Evolutionary conservation across 2,329 filamentous ascomycete species (phyloP).

Genomic region (Camillea tinctor): DNA sequence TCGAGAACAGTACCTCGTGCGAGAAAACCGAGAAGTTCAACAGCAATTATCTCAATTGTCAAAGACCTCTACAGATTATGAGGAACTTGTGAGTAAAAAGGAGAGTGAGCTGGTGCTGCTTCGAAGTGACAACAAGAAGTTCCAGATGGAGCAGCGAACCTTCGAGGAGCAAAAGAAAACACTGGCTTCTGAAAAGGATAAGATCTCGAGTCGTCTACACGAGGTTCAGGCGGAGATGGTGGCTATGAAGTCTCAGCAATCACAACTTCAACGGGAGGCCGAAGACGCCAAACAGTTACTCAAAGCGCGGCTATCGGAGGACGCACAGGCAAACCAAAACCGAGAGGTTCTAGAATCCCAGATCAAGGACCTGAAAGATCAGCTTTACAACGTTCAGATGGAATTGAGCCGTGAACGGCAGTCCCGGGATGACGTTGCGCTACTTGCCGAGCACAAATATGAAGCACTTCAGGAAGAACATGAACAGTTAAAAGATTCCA

Average conservation of each 20-base stretch:
- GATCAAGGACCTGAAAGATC: slow-evolving; percentile 79
- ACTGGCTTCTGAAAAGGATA: slow-evolving; percentile 75
- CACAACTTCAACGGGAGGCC: slow-evolving; percentile 83
- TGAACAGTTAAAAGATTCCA: slow-evolving; percentile 83
- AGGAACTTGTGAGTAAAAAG: slow-evolving; percentile 88
- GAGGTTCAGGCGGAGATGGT: slow-evolving; percentile 87
- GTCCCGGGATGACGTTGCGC: slow-evolving; percentile 88
- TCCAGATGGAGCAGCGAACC: slow-evolving; percentile 74
- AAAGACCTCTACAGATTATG: slow-evolving; percentile 89
- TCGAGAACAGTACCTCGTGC: slow-evolving; percentile 71
- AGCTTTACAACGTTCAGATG: slow-evolving; percentile 81
- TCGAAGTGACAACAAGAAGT: slow-evolving; percentile 78
- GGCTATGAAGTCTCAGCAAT: slow-evolving; percentile 79
- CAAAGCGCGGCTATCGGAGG: slow-evolving; percentile 84
- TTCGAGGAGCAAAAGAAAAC: slow-evolving; percentile 77
- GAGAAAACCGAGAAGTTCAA: slow-evolving; percentile 80
- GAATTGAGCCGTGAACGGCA: slow-evolving; percentile 90
- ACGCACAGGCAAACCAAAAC: slow-evolving; percentile 79
- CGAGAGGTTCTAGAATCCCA: slow-evolving; percentile 82
- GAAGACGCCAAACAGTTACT: slow-evolving; percentile 83
- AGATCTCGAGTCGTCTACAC: slow-evolving; percentile 70
- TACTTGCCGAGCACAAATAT: slow-evolving; percentile 87
- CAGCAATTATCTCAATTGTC: slow-evolving; percentile 85
- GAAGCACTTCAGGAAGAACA: slow-evolving; percentile 80
- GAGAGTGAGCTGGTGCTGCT: slow-evolving; percentile 89